Conservation (phyloP, 495 filamentous ascomycete species). For the Amniculicola lignicola region DNA sequence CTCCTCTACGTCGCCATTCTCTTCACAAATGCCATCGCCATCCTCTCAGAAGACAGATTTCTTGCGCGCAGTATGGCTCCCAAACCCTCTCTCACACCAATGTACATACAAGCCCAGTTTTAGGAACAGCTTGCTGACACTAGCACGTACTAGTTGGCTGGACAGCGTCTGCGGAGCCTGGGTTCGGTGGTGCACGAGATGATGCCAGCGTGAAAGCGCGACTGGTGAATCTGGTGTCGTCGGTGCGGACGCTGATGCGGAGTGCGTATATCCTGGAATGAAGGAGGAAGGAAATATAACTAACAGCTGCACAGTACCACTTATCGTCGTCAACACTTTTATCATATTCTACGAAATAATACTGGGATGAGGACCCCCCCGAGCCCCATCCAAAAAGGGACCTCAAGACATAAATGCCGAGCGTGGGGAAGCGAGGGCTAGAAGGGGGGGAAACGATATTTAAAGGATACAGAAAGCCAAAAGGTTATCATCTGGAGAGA, state of each 20-base stretch:
- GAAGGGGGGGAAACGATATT: no score
- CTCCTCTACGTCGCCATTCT: conserved; percentile 78
- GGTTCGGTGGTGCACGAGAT: conserved; percentile 70
- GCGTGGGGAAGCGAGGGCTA: no score
- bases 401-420: background rate
- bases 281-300: background rate
- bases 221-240: conserved; percentile 82
- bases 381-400: background rate
- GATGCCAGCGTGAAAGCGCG: conserved; percentile 79
- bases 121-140: background rate
- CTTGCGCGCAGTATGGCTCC: conserved; percentile 78
- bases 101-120: background rate
- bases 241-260: conserved; percentile 89
- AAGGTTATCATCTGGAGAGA: no score
- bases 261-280: conserved; percentile 57
- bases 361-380: conserved; percentile 64
- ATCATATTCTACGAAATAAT: conserved; percentile 51
- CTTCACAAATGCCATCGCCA: conserved; percentile 87
- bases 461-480: no score
- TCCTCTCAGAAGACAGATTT: conserved; percentile 97
- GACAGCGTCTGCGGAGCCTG: conserved; percentile 66
- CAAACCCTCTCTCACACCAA: background rate
- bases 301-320: conserved; percentile 64
- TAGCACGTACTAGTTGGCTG: conserved; percentile 65
- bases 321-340: conserved; percentile 87